phyloP scores from a whole-genome alignment of 75 land plant genomes.

The Larix kaempferi region DNA sequence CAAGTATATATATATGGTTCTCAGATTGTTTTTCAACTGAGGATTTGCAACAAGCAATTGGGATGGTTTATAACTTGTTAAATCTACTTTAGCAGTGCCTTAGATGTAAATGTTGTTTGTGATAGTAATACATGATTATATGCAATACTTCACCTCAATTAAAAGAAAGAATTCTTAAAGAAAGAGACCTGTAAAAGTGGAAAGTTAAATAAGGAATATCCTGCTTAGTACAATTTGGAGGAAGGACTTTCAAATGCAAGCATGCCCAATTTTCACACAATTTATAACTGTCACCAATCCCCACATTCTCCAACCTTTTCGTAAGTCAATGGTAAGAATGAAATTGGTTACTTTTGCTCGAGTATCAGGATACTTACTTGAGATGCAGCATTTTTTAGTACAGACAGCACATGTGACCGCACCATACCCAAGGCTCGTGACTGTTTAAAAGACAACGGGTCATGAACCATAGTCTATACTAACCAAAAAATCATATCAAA shows the following conservation, averaged over 20 bases:
- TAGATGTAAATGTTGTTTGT: no score
- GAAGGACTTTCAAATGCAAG: neutral
- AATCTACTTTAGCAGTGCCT: no score
- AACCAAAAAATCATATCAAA: constrained; percentile 8
- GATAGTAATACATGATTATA: no score
- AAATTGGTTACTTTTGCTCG: neutral
- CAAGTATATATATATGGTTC: no score
- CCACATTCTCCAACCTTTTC: no score
- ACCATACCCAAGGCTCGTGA: constrained; percentile 96
- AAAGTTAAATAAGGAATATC: neutral
- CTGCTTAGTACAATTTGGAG: neutral
- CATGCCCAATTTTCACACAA: neutral
- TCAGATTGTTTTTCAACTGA: no score
- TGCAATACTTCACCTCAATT: no score
- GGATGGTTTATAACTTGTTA: no score
- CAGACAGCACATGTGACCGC: constrained; percentile 82
- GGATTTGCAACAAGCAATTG: no score
- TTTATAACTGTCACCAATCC: no score
- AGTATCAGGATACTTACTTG: constrained; percentile 51
- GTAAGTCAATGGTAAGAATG: neutral
- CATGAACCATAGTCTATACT: neutral
- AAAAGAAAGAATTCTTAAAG: no score
- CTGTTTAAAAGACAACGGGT: constrained; percentile 39
- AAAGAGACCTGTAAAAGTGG: no score
- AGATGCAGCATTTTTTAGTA: constrained; percentile 77